Percentiles rank a stretch among this genome's conserved stretches.
phyloP scores from a whole-genome alignment of 1,139 yeast genomes.

The Blastobotrys elegans region DNA sequence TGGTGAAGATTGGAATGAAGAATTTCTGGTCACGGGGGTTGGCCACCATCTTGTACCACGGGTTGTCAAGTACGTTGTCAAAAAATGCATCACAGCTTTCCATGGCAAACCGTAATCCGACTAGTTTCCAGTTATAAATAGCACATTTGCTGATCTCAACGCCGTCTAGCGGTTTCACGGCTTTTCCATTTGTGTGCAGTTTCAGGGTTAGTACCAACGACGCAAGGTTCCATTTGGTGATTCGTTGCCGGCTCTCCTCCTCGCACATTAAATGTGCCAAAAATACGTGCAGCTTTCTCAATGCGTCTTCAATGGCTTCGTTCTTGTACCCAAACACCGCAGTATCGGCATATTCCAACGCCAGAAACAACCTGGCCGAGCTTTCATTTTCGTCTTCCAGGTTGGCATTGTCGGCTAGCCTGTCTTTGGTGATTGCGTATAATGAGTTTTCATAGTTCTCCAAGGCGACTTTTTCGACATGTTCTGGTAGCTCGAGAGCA shows the following conservation, averaged over 20 bases:
- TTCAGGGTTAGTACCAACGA: not conserved
- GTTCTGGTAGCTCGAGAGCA: not conserved
- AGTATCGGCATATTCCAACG: not conserved
- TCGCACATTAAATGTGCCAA: not conserved
- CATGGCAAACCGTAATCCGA: constrained; percentile 3
- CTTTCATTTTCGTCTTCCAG: not conserved
- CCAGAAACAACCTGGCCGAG: not conserved
- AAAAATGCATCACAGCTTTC: constrained; percentile 9
- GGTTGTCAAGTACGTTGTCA: not conserved
- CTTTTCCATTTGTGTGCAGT: constrained; percentile 1
- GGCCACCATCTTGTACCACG: constrained; percentile 10
- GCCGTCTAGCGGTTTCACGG: not conserved
- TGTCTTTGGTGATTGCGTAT: not conserved
- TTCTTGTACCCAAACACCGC: constrained; percentile 5
- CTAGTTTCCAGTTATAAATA: not conserved
- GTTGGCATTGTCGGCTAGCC: no score
- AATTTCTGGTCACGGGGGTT: constrained; percentile 3
- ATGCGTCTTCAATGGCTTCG: not conserved
- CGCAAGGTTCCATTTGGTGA: constrained; percentile 3
- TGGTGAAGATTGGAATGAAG: constrained; percentile 7
- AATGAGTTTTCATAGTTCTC: constrained; percentile 1
- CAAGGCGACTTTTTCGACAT: not conserved
- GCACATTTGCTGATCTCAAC: not conserved
- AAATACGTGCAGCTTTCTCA: not conserved
- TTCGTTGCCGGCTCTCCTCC: not conserved